phyloP scores from a whole-genome alignment of 2,329 filamentous ascomycete genomes.

The Colletotrichum sp. region DNA sequence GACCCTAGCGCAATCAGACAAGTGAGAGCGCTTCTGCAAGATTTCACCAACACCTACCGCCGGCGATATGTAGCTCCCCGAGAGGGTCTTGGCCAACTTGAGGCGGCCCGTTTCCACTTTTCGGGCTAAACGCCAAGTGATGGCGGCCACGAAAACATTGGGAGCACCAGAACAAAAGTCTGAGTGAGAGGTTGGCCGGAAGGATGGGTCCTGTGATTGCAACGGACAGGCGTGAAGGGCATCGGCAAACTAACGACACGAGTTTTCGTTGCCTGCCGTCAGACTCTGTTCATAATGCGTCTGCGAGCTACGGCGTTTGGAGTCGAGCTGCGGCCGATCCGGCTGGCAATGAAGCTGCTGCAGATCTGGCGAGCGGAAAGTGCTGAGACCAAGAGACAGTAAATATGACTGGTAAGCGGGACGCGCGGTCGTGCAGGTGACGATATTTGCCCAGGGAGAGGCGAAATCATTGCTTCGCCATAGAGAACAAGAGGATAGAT shows the following conservation, averaged over 20 bases:
- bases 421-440: background rate
- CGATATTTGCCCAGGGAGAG: background rate
- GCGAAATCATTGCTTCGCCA: background rate
- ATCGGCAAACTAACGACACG: background rate
- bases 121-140: background rate
- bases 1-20: slow-evolving; percentile 69
- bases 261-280: background rate
- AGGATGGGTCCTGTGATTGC: background rate
- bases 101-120: slow-evolving; percentile 88
- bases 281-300: background rate
- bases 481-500: background rate
- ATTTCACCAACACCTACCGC: slow-evolving; percentile 95
- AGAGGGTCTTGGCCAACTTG: slow-evolving; percentile 86
- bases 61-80: slow-evolving; percentile 93
- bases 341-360: background rate
- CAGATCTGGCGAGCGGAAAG: background rate
- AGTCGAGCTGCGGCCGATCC: background rate
- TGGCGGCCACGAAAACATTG: background rate
- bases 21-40: slow-evolving; percentile 85
- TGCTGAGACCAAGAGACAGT: background rate
- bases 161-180: background rate
- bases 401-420: background rate
- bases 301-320: background rate
- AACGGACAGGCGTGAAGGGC: background rate
- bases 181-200: background rate